Percentiles rank a stretch among this genome's conserved stretches.
Conservation (phyloP, 805 yeast species). For the Wickerhamomyces bovis region DNA sequence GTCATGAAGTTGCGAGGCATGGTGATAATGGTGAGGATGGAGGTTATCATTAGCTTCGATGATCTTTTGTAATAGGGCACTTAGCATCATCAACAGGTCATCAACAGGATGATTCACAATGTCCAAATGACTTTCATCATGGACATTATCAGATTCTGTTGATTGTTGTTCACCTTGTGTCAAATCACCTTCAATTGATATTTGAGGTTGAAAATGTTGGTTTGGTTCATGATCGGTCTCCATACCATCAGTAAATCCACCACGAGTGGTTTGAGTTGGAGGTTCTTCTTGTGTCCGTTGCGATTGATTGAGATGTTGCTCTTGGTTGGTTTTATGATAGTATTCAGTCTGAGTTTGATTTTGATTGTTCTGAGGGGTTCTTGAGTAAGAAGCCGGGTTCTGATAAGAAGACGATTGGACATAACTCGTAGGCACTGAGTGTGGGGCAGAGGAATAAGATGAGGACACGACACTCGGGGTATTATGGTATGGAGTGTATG, state of each 20-base stretch:
- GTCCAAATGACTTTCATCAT: slow-evolving; percentile 27
- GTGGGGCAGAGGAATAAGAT: slow-evolving; percentile 34
- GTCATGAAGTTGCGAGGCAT: slow-evolving; percentile 24
- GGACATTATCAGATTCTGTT: not conserved
- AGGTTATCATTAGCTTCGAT: slow-evolving; percentile 84
- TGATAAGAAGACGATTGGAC: slow-evolving; percentile 12
- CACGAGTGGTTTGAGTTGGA: slow-evolving; percentile 7
- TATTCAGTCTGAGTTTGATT: not conserved
- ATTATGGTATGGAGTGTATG: slow-evolving; percentile 35
- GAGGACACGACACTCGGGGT: slow-evolving; percentile 44
- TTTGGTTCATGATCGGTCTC: not conserved
- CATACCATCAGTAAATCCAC: not conserved
- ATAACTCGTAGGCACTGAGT: slow-evolving; percentile 19
- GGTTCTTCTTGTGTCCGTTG: slow-evolving; percentile 1
- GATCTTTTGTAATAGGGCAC: slow-evolving; percentile 78
- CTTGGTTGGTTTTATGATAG: slow-evolving; percentile 32
- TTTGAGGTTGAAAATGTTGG: slow-evolving; percentile 8
- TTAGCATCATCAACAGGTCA: slow-evolving; percentile 76
- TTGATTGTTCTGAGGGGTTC: slow-evolving; percentile 39
- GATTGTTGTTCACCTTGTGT: slow-evolving; percentile 7
- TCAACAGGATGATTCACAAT: slow-evolving; percentile 80
- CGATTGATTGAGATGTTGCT: not conserved
- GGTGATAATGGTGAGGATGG: slow-evolving; percentile 46
- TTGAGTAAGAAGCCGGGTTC: slow-evolving; percentile 25
- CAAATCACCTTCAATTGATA: slow-evolving; percentile 11